phyloP scores from a whole-genome alignment of 2,329 filamentous ascomycete species.

The Hypoxylon sp. region DNA sequence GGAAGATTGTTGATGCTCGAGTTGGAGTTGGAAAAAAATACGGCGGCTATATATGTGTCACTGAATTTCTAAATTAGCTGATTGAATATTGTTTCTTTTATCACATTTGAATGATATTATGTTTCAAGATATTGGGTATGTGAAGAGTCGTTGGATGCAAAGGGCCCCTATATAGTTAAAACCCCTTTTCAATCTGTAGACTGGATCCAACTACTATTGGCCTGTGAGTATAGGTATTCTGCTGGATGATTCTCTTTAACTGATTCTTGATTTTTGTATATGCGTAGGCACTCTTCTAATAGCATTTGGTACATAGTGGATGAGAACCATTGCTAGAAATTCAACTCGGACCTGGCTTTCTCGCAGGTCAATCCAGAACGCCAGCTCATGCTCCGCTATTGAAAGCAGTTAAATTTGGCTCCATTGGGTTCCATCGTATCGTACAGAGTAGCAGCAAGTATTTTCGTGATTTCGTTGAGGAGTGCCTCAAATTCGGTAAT shows the following conservation, averaged over 20 bases:
- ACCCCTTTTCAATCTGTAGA: not conserved
- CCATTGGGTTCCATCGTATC: slow-evolving; percentile 18
- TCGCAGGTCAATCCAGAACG: slow-evolving; percentile 29
- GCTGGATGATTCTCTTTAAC: not conserved
- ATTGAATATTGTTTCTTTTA: not conserved
- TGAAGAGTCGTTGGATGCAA: not conserved
- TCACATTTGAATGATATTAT: not conserved
- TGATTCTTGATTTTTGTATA: slow-evolving; percentile 4
- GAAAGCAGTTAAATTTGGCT: slow-evolving; percentile 15
- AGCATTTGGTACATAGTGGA: slow-evolving; percentile 17
- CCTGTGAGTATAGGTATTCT: not conserved
- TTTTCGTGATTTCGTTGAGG: slow-evolving; percentile 10
- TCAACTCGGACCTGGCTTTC: slow-evolving; percentile 1
- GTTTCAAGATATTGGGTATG: not conserved
- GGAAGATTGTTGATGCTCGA: not conserved
- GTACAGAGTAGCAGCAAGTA: slow-evolving; percentile 20
- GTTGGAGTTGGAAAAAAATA: not conserved
- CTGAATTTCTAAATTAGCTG: not conserved
- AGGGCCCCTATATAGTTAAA: not conserved
- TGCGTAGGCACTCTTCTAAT: slow-evolving; percentile 5
- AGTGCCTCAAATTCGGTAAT: not conserved
- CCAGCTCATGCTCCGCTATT: slow-evolving; percentile 27
- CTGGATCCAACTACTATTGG: too few relatives aligned
- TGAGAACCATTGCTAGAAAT: not conserved
- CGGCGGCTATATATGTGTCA: not conserved